Evolutionary conservation across 306 rosid genomes (phyloP).

Genomic region (Medicago truncatula): DNA sequence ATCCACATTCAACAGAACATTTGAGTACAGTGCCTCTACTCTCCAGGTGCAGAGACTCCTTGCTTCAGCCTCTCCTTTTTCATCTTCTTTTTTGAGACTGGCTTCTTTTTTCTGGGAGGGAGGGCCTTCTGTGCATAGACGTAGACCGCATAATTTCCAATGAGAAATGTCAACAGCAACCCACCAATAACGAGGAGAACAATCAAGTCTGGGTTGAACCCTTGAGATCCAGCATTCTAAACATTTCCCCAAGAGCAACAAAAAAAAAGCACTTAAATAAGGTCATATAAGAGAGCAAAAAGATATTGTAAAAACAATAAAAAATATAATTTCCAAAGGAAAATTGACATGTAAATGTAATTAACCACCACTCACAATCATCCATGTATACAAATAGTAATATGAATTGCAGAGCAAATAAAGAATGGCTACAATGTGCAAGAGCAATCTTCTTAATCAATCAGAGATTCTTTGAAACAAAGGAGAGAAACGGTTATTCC

Average conservation of each 20-base stretch:
- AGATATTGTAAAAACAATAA: no score
- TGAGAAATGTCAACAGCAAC: slow-evolving; percentile 66
- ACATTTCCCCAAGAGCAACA: slow-evolving; percentile 37
- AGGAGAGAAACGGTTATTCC: not conserved
- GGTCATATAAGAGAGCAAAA: slow-evolving; percentile 27
- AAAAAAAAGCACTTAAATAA: slow-evolving; percentile 7
- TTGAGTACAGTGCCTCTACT: slow-evolving; percentile 50
- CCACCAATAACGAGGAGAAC: slow-evolving; percentile 82
- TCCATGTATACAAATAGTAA: not conserved
- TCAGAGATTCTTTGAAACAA: not conserved
- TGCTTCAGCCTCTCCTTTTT: slow-evolving; percentile 91
- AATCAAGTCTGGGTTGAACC: slow-evolving; percentile 86
- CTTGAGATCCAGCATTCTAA: slow-evolving; percentile 56
- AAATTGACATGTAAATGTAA: slow-evolving; percentile 23
- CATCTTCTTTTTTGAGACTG: slow-evolving; percentile 95
- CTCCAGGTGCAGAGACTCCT: slow-evolving; percentile 99
- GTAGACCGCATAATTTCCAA: slow-evolving; percentile 84
- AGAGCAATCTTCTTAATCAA: slow-evolving; percentile 11
- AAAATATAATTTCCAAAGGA: not conserved
- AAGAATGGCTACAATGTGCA: slow-evolving; percentile 17
- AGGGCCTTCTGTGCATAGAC: slow-evolving; percentile 81
- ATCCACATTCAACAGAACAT: slow-evolving; percentile 29
- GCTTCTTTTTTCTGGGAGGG: slow-evolving; percentile 89
- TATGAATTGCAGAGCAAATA: not conserved
- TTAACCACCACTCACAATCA: slow-evolving; percentile 13